A percentile compares a stretch with the other conserved stretches of the same genome.
phyloP scores from a whole-genome alignment of 2,329 filamentous ascomycete species.

The Davidsoniella virescens region DNA sequence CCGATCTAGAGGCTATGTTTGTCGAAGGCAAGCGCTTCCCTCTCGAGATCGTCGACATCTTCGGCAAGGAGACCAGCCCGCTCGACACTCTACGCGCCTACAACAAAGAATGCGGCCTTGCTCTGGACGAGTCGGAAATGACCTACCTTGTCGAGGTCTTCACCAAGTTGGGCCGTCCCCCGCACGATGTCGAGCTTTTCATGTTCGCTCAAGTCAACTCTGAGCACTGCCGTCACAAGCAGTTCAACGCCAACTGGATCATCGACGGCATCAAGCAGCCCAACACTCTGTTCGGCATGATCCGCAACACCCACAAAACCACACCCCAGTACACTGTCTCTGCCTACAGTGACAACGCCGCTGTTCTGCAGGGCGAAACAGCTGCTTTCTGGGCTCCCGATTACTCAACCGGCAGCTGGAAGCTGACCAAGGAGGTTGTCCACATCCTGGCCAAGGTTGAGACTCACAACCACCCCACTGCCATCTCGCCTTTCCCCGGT shows the following conservation, averaged over 20 bases:
- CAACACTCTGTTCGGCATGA: slow-evolving; percentile 85
- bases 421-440: slow-evolving; percentile 66
- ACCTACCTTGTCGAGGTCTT: slow-evolving; percentile 68
- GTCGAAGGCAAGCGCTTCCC: slow-evolving; percentile 45
- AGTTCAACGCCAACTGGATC: slow-evolving; percentile 93
- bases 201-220: slow-evolving; percentile 99
- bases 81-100: slow-evolving; percentile 62
- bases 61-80: slow-evolving; percentile 46
- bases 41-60: slow-evolving; percentile 62
- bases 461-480: slow-evolving; percentile 94
- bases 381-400: slow-evolving; percentile 66
- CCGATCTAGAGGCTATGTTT: slow-evolving; percentile 64
- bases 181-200: slow-evolving; percentile 82
- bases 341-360: slow-evolving; percentile 94
- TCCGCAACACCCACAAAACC: slow-evolving; percentile 80
- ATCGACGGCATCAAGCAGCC: slow-evolving; percentile 74
- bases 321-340: slow-evolving; percentile 74
- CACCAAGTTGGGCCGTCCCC: slow-evolving; percentile 33
- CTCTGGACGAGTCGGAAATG: slow-evolving; percentile 76
- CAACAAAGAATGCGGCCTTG: slow-evolving; percentile 70
- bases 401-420: slow-evolving; percentile 74
- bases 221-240: slow-evolving; percentile 73
- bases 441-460: slow-evolving; percentile 90
- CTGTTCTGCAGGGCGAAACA: slow-evolving; percentile 42
- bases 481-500: slow-evolving; percentile 81